Evolutionary conservation across 169 alveolate genomes (phyloP), one percentile per base, ranked within the genome.

Genomic region (Plasmodium cynomolgi): DNA sequence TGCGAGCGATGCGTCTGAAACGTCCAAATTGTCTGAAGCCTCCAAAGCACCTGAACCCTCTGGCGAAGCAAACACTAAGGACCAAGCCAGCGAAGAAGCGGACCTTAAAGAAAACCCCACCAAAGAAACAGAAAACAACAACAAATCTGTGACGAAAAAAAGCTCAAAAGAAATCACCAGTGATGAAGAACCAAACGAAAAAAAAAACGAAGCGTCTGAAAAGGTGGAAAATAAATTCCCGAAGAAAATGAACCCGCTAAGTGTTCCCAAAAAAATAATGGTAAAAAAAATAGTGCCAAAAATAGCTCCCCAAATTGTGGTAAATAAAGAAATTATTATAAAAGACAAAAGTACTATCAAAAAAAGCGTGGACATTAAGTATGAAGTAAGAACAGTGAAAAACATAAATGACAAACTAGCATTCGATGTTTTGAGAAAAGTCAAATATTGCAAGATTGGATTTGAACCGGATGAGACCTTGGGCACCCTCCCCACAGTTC

Each of bases 361-460:
- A 73, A 71, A 73, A 58, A 68, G 72, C 68, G 79, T 1, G 17
- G 77, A 29, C 9, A 15, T 11, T 71, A 88, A 81, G 29, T 9
- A 68, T 6, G 83, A 72, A 74, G 92, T 71, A 23, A 75, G 58
- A 20, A 34, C 37, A 7, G 82, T 68, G 68, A 90, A 72, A 73
- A 54, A 39, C 15, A 84, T 90, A 82, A 54, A 75, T 77, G 97
- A 94, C 41, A 85, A 91, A 23, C 56, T 84, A 79, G 75, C 97
- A 44, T 77, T 85, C 85, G 95, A 96, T 68, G 20, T 84, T 11
- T 56, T 83, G 31, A 75, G 73, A 88, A 39, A 41, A 73, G 94
- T 95, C 6, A 74, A 94, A 74, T 94, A 83, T 54, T 92, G 95
- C 56, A 47, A 93, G 50, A 88, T 94, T 58, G 96, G 91, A 81